A percentile compares a stretch with the other conserved stretches of the same genome.
These are phyloP conservation scores for Chamaecrista fasciculata DNA, from an alignment of 306 rosid species.

Conservation along the genomic window DNA sequence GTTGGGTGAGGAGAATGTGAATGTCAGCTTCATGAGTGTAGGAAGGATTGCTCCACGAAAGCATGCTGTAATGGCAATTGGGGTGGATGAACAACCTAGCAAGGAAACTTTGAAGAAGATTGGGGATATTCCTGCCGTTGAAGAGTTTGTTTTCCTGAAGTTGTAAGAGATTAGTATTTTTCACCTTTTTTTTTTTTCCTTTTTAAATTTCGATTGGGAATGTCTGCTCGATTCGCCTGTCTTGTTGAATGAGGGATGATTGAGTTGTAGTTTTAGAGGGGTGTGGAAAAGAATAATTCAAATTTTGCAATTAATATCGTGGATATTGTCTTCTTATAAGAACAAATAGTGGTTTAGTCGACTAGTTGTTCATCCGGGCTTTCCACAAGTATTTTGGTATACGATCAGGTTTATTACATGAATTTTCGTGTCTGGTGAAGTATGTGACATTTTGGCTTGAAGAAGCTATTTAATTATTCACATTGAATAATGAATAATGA, in stretches of 20 bases:
- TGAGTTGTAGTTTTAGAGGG: slow-evolving; percentile 31
- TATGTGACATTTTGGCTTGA: not conserved
- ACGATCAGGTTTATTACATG: not conserved
- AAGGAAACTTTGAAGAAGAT: slow-evolving; percentile 75
- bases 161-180: slow-evolving; percentile 39
- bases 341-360: not conserved
- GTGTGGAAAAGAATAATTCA: slow-evolving; percentile 38
- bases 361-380: slow-evolving; percentile 8
- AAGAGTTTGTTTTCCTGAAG: slow-evolving; percentile 93
- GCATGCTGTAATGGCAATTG: slow-evolving; percentile 99
- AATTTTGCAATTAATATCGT: slow-evolving; percentile 18
- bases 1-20: slow-evolving; percentile 86
- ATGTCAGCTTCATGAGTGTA: slow-evolving; percentile 97
- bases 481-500: not conserved
- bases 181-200: not conserved
- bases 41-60: slow-evolving; percentile 98
- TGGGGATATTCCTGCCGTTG: slow-evolving; percentile 79
- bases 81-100: slow-evolving; percentile 87
- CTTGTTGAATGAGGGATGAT: slow-evolving; percentile 35
- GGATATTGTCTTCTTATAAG: not conserved
- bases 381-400: not conserved
- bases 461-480: not conserved
- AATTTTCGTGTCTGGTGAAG: not conserved
- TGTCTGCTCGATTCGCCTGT: slow-evolving; percentile 32
- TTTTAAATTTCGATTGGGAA: slow-evolving; percentile 22